phyloP scores from a whole-genome alignment of 2,329 filamentous ascomycete species.

The Tolypocladium amazonense region DNA sequence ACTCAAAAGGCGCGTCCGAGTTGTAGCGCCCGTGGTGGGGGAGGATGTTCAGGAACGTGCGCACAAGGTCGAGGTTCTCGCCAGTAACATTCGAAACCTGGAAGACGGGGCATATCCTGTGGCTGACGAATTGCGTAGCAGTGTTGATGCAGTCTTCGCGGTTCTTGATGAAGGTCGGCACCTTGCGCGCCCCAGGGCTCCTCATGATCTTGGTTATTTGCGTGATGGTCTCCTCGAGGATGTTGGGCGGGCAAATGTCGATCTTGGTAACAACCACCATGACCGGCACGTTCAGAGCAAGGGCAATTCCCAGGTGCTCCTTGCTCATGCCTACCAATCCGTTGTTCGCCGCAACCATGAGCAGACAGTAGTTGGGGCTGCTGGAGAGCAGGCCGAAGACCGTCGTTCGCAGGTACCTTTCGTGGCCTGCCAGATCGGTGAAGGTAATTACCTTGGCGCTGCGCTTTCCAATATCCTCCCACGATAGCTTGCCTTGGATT shows the following conservation, averaged over 20 bases:
- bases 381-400: slow-evolving; percentile 91
- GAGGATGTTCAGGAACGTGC: slow-evolving; percentile 88
- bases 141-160: slow-evolving; percentile 90
- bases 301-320: slow-evolving; percentile 89
- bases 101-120: slow-evolving; percentile 93
- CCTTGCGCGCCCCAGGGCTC: slow-evolving; percentile 85
- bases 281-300: slow-evolving; percentile 91
- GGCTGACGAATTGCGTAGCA: slow-evolving; percentile 88
- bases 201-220: slow-evolving; percentile 91
- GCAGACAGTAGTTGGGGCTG: slow-evolving; percentile 91
- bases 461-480: slow-evolving; percentile 94
- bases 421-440: slow-evolving; percentile 89
- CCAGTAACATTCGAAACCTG: slow-evolving; percentile 98
- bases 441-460: slow-evolving; percentile 96
- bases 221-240: slow-evolving; percentile 83
- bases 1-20: slow-evolving; percentile 78
- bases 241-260: slow-evolving; percentile 93
- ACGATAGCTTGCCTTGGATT: slow-evolving; percentile 55
- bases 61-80: slow-evolving; percentile 78
- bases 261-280: slow-evolving; percentile 99
- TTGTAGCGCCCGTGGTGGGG: slow-evolving; percentile 93
- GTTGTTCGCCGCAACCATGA: slow-evolving; percentile 98
- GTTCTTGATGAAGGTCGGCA: slow-evolving; percentile 89
- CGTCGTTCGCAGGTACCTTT: slow-evolving; percentile 88
- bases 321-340: slow-evolving; percentile 96